phyloP scores from a whole-genome alignment of 116 monocot species.

The Posidonia oceanica region DNA sequence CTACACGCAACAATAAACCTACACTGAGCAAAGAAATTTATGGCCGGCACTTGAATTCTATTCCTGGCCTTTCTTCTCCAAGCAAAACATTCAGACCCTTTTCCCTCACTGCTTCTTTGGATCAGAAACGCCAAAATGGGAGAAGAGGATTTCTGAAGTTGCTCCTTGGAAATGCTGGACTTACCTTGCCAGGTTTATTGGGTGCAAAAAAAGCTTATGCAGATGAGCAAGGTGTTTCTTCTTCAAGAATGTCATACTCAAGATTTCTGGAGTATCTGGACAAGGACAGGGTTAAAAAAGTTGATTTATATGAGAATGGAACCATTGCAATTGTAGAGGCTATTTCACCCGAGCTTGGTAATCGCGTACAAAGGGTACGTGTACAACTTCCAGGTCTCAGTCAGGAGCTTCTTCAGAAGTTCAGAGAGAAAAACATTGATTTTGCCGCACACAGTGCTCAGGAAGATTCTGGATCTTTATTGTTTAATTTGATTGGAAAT shows the following conservation, averaged over 20 bases:
- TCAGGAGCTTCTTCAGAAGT: constrained; percentile 90
- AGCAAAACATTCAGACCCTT: constrained; percentile 23
- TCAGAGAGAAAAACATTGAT: constrained; percentile 84
- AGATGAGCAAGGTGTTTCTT: constrained; percentile 86
- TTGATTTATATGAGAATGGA: constrained; percentile 90
- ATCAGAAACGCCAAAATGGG: constrained; percentile 35
- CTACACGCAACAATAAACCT: constrained; percentile 12
- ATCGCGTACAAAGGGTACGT: constrained; percentile 77
- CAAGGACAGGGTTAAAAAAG: constrained; percentile 88
- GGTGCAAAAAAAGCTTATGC: constrained; percentile 47
- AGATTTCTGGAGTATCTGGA: constrained; percentile 91
- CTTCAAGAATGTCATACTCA: constrained; percentile 96
- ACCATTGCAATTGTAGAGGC: constrained; percentile 98
- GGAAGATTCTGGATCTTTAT: constrained; percentile 72
- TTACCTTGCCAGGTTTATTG: constrained; percentile 40
- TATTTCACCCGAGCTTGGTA: constrained; percentile 87
- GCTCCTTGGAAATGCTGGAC: constrained; percentile 64
- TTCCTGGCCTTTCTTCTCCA: constrained; percentile 24
- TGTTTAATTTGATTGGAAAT: constrained; percentile 92
- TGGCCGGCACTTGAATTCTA: constrained; percentile 26
- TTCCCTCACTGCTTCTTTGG: constrained; percentile 42
- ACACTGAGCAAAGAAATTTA: constrained; percentile 40
- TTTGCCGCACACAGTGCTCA: constrained; percentile 92
- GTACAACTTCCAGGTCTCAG: constrained; percentile 94
- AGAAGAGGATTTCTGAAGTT: constrained; percentile 81